Percentiles rank a stretch among this genome's conserved stretches.
phyloP scores from a whole-genome alignment of 2,329 filamentous ascomycete genomes.

The Talaromyces islandicus region DNA sequence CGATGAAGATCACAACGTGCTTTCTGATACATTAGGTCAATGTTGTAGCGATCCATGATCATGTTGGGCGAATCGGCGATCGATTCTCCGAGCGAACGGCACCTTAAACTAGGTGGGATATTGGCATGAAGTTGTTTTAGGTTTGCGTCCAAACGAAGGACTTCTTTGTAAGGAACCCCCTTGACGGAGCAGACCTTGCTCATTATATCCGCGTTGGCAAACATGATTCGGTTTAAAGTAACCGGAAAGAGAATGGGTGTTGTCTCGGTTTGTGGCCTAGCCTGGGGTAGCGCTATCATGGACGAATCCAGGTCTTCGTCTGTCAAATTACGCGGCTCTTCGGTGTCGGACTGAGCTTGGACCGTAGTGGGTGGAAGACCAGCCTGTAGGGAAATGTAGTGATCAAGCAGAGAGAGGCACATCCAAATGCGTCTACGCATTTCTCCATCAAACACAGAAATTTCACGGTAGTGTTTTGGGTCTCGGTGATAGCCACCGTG shows the following conservation, averaged over 20 bases:
- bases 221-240: conserved; percentile 2
- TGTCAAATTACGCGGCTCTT: not conserved
- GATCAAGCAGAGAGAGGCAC: not conserved
- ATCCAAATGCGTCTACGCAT: conserved; percentile 1
- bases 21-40: conserved; percentile 4
- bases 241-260: not conserved
- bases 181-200: not conserved
- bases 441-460: conserved; percentile 1
- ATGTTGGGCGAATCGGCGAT: conserved; percentile 1
- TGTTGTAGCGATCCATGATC: conserved; percentile 3
- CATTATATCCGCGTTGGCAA: not conserved
- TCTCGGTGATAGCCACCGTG: not conserved
- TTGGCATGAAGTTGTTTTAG: not conserved
- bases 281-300: not conserved
- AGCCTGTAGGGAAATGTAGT: not conserved
- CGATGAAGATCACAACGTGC: not conserved
- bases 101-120: not conserved
- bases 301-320: not conserved
- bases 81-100: not conserved
- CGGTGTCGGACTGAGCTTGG: not conserved
- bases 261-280: not conserved
- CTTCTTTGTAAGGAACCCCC: not conserved
- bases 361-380: not conserved
- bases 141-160: conserved; percentile 1
- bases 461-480: not conserved